phyloP scores from a whole-genome alignment of 176 grass and related monocot genomes.

The Cenchrus americanus region DNA sequence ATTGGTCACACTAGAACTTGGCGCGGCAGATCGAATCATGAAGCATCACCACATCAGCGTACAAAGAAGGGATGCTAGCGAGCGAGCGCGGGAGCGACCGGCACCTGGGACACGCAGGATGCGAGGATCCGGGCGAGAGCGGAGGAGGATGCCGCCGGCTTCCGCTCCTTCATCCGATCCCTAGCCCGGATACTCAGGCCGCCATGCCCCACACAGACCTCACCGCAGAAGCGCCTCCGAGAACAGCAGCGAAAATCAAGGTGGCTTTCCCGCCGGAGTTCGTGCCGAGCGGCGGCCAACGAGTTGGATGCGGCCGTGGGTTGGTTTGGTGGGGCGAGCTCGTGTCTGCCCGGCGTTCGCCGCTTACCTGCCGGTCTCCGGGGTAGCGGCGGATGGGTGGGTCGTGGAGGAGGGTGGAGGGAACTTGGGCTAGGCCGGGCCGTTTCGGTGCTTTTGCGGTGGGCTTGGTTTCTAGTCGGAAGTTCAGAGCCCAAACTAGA shows the following conservation, averaged over 20 bases:
- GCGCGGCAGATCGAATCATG: background rate
- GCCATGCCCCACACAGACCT: background rate
- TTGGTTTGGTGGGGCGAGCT: background rate
- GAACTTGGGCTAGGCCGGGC: background rate
- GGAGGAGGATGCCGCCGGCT: slow-evolving; percentile 32
- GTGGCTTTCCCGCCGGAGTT: background rate
- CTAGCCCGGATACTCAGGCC: slow-evolving; percentile 43
- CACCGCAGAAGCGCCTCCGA: background rate
- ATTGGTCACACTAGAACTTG: background rate
- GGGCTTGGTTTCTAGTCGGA: too few relatives aligned
- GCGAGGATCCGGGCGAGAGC: slow-evolving; percentile 53
- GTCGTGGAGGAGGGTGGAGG: background rate
- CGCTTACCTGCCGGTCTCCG: background rate
- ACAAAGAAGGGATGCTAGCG: background rate
- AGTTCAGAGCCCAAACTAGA: too few relatives aligned
- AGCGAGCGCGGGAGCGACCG: background rate
- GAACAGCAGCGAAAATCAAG: background rate
- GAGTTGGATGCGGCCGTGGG: background rate
- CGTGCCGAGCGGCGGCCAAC: background rate
- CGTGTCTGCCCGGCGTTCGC: background rate
- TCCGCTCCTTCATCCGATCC: slow-evolving; percentile 61
- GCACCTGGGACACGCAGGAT: slow-evolving; percentile 64
- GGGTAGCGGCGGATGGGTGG: background rate
- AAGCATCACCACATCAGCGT: background rate
- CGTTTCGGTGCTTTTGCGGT: background rate